Base-by-base conservation (phyloP, 345 rosid species). In the Euclidium syriacum region DNA sequence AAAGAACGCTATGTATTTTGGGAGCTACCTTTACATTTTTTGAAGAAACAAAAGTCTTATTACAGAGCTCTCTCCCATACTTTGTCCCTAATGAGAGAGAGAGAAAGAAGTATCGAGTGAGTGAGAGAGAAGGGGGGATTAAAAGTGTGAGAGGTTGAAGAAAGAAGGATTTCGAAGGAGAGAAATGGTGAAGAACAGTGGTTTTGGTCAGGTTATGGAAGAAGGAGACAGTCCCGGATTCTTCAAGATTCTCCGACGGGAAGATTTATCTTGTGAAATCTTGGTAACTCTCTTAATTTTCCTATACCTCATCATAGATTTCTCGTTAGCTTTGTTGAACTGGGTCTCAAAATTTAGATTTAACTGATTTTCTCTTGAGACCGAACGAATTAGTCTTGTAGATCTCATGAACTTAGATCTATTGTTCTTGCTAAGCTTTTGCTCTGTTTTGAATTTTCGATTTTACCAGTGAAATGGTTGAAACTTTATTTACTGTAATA, bases 241-340 rank as follows among this genome's bases (percentile, higher is more conserved):
- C 35, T 48, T 34, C 25, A 62, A 48, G 66, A 62, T 62, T 48
- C 44, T 62, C 35, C 66, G 44, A 22, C 47, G 9, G 5, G 47
- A 24, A 32, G 55, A 62, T 12, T 17, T 35, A 1, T 62, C 56
- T 2, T 15, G 47, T 3, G 56, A 48, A 48, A 2, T 49, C 4
- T 6, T 3, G 8, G 67, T 48, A 35, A 35, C 12, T 19, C n/a
- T 39, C 50, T 3, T 23, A 4, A 38, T 9, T 16, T 48, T 53
- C 10, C 3, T 10, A 12, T 12, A 11, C 29, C 2, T 52, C 18
- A 3, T 20, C 38, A 17, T 47, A 3, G 9, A 9, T 14, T 64
- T 19, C 41, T 27, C 30, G 15, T 9, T 7, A 57, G 30, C 8
- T 34, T n/a, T n/a, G n/a, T n/a, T n/a, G n/a, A n/a, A n/a, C n/a